These are phyloP conservation scores for Sordariomycetes sp. DNA, from an alignment of 2,329 filamentous ascomycete species.

Conservation along the genomic window DNA sequence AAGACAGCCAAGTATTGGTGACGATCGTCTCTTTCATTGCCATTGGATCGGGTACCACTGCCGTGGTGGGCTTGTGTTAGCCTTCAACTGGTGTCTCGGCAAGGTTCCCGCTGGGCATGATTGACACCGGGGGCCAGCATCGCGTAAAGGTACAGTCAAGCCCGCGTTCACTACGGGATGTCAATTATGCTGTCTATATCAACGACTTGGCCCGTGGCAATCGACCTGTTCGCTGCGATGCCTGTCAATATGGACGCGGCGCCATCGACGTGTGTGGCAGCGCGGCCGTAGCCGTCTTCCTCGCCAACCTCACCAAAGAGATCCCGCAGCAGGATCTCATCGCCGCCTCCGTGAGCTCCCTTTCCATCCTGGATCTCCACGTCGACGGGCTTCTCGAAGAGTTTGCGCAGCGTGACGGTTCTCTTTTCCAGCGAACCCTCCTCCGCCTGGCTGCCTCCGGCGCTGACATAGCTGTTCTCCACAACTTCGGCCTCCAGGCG, in stretches of 20 bases:
- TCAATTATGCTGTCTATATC: conserved; percentile 42
- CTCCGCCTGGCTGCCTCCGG: conserved; percentile 45
- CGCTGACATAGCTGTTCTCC: conserved; percentile 54
- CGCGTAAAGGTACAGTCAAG: no score
- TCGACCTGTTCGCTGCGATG: conserved; percentile 49
- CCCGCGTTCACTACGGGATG: neutral
- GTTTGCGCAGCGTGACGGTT: conserved; percentile 37
- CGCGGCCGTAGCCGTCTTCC: conserved; percentile 40
- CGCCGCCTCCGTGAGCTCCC: conserved; percentile 52
- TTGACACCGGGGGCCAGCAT: no score
- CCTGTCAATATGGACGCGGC: conserved; percentile 50
- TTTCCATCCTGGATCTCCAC: conserved; percentile 40
- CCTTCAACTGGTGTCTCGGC: no score
- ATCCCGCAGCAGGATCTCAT: conserved; percentile 46
- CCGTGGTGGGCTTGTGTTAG: no score
- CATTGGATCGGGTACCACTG: no score
- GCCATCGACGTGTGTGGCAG: conserved; percentile 49
- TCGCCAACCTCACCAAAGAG: conserved; percentile 32
- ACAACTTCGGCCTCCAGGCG: conserved; percentile 53
- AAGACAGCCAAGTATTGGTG: no score
- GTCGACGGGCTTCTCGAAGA: conserved; percentile 48
- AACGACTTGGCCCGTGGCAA: conserved; percentile 46
- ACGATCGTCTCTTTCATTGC: no score
- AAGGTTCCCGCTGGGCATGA: no score
- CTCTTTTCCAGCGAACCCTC: conserved; percentile 43